Conservation (phyloP, 306 rosid species). For the Aeschynomene evenia region DNA sequence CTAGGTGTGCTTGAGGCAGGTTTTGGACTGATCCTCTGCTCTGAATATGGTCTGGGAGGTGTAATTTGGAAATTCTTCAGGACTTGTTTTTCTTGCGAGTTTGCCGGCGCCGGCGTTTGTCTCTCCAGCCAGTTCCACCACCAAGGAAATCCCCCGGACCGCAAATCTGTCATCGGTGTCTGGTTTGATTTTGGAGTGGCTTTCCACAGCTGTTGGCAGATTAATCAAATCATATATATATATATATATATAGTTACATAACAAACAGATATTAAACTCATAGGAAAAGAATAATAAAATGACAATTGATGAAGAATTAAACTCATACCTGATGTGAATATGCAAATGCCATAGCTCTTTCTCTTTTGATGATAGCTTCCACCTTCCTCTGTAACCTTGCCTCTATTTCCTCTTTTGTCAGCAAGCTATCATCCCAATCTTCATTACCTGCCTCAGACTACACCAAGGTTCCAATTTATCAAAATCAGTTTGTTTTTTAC, state of each 20-base stretch:
- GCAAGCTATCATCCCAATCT: slow-evolving; percentile 91
- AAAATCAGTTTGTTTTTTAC: slow-evolving; percentile 11
- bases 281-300: neutral
- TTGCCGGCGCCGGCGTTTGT: slow-evolving; percentile 52
- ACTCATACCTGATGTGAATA: slow-evolving; percentile 80
- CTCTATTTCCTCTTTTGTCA: slow-evolving; percentile 90
- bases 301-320: neutral
- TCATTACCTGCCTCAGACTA: slow-evolving; percentile 82
- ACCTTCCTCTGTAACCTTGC: slow-evolving; percentile 83
- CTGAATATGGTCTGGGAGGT: slow-evolving; percentile 73
- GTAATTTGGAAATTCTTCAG: slow-evolving; percentile 69
- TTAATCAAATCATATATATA: slow-evolving; percentile 20
- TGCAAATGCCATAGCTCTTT: slow-evolving; percentile 94
- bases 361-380: slow-evolving; percentile 89
- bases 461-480: slow-evolving; percentile 29
- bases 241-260: slow-evolving; percentile 11
- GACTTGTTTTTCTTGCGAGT: slow-evolving; percentile 52
- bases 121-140: slow-evolving; percentile 99
- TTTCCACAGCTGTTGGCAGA: slow-evolving; percentile 68
- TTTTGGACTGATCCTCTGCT: slow-evolving; percentile 64
- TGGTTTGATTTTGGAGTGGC: slow-evolving; percentile 71
- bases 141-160: slow-evolving; percentile 79
- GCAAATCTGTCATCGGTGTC: slow-evolving; percentile 52
- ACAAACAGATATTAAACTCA: slow-evolving; percentile 2
- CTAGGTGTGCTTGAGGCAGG: slow-evolving; percentile 53